A percentile compares a stretch with the other conserved stretches of the same genome.
Conservation (phyloP, 257 asterid genomes). For the Capsicum baccatum region DNA sequence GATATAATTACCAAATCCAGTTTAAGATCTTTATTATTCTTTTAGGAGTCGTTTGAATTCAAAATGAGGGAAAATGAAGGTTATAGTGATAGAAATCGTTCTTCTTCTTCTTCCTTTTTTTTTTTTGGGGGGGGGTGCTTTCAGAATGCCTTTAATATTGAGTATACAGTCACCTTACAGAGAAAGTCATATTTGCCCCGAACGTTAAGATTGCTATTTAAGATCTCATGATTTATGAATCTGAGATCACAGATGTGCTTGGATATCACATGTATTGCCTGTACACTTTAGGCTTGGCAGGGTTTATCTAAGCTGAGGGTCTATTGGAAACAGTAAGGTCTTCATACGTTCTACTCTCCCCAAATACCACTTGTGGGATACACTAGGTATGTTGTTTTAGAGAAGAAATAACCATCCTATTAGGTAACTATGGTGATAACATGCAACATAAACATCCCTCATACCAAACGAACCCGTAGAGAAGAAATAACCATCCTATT, state of each 20-base stretch:
- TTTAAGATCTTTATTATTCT: neutral
- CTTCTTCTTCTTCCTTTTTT: no score
- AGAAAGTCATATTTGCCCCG: no score
- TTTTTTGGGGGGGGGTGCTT: no score
- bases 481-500: neutral
- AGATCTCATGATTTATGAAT: constrained; percentile 8
- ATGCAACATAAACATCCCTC: neutral
- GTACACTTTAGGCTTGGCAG: no score
- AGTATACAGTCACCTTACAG: neutral
- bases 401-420: neutral
- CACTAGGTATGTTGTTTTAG: no score
- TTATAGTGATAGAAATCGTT: neutral
- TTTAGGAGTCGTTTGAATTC: no score
- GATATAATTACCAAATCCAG: constrained; percentile 8
- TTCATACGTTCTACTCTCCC: no score
- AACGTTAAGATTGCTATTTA: neutral
- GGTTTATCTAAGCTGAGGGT: no score
- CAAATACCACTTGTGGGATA: no score
- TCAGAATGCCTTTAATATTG: neutral
- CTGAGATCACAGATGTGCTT: neutral
- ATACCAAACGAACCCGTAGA: no score
- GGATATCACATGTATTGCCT: no score
- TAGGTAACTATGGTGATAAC: neutral
- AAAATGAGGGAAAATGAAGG: neutral
- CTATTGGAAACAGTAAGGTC: no score